phyloP scores from a whole-genome alignment of 1,284 basidiomycete genomes.

The Golubevia pallescens region DNA sequence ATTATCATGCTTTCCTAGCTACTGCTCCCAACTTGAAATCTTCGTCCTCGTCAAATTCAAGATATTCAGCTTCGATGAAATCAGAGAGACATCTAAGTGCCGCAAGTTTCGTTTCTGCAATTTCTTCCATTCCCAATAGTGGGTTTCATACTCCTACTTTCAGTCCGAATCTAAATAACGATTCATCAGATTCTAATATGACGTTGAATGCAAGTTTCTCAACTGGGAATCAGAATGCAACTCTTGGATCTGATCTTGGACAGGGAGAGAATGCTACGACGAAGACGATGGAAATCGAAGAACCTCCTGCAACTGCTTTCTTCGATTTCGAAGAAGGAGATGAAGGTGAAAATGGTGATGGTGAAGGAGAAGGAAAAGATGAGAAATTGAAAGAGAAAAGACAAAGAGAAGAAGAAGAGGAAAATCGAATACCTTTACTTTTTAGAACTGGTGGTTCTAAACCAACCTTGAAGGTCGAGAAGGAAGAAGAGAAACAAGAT shows the following conservation, averaged over 20 bases:
- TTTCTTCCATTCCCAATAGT: background rate
- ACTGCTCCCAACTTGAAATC: background rate
- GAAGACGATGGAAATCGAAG: background rate
- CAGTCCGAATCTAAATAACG: background rate
- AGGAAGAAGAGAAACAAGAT: constrained; percentile 1
- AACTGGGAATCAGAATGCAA: background rate
- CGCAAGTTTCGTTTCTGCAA: background rate
- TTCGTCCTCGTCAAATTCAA: background rate
- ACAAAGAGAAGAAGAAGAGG: background rate
- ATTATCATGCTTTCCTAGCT: background rate
- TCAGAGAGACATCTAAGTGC: background rate
- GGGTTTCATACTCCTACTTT: background rate
- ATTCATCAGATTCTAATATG: background rate
- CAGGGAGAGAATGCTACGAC: background rate
- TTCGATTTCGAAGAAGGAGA: background rate
- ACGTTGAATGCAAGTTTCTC: no score
- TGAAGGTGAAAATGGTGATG: constrained; percentile 1
- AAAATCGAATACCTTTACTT: constrained; percentile 1
- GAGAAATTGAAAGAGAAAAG: background rate
- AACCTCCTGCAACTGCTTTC: background rate
- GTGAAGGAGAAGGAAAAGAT: background rate
- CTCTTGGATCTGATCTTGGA: background rate
- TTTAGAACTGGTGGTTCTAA: background rate
- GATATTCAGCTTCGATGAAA: background rate
- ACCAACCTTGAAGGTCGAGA: background rate